Percentiles rank a stretch among this genome's conserved stretches.
Evolutionary conservation across 179 eudicot genomes (phyloP).

Genomic region (Gypsophila paniculata): DNA sequence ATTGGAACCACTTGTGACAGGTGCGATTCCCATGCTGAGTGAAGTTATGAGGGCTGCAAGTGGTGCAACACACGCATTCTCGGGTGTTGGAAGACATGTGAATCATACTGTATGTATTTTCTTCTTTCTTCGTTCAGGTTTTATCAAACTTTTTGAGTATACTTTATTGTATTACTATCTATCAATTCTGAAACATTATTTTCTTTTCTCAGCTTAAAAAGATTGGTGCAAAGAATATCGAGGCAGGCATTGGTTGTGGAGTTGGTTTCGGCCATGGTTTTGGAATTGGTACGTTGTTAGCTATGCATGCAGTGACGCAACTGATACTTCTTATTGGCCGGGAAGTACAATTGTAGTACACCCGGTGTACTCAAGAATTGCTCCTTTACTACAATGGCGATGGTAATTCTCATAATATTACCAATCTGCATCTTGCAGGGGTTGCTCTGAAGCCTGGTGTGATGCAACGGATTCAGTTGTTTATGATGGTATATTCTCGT

Average conservation of each 20-base stretch:
- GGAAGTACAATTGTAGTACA: too few species aligned
- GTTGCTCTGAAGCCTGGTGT: conserved; percentile 89
- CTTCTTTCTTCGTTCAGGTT: not conserved
- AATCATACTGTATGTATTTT: conserved; percentile 60
- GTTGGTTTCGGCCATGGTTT: conserved; percentile 97
- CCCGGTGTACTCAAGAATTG: too few species aligned
- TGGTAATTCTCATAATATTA: not conserved
- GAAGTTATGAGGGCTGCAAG: conserved; percentile 90
- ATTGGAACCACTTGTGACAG: conserved; percentile 33
- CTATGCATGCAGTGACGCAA: not conserved
- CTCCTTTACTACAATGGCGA: not conserved
- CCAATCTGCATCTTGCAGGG: conserved; percentile 44
- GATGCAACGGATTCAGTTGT: conserved; percentile 61
- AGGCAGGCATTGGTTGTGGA: conserved; percentile 94
- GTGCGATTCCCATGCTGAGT: conserved; percentile 74
- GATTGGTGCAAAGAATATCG: conserved; percentile 74
- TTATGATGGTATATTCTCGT: conserved; percentile 45
- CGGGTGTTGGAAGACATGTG: conserved; percentile 70
- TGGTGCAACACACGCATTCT: conserved; percentile 89
- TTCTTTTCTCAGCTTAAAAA: conserved; percentile 55
- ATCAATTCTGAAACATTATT: not conserved
- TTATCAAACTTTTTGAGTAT: not conserved
- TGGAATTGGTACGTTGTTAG: conserved; percentile 64
- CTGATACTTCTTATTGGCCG: too few species aligned
- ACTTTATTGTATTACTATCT: not conserved